phyloP scores from a whole-genome alignment of 2,329 filamentous ascomycete genomes.

The Colletotrichum cereale region DNA sequence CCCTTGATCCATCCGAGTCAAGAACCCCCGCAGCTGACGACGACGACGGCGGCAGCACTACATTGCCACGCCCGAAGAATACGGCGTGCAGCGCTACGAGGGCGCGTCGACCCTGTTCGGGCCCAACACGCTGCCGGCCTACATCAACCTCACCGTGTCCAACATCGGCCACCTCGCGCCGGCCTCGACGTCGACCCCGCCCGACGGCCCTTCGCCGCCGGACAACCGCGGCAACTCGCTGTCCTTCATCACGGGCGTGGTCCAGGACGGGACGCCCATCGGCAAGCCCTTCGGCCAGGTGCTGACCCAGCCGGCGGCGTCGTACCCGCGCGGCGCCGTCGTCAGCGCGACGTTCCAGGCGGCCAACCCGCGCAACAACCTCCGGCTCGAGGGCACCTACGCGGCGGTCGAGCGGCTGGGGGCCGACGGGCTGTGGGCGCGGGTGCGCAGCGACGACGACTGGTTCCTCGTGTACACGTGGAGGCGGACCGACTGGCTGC shows the following conservation, averaged over 20 bases:
- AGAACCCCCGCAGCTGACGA: neutral
- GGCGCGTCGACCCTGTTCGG: conserved; percentile 94
- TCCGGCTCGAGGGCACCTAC: conserved; percentile 82
- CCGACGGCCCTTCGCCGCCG: conserved; percentile 75
- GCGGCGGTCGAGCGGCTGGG: conserved; percentile 77
- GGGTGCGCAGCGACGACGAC: conserved; percentile 79
- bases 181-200: conserved; percentile 56
- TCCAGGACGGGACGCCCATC: conserved; percentile 76
- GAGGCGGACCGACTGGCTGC: conserved; percentile 76
- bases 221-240: conserved; percentile 83
- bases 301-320: conserved; percentile 62
- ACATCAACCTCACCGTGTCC: conserved; percentile 86
- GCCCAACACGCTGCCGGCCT: conserved; percentile 83
- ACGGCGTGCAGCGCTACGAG: conserved; percentile 88
- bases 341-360: conserved; percentile 81
- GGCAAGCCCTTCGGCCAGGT: conserved; percentile 80
- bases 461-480: conserved; percentile 88
- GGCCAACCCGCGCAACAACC: conserved; percentile 91
- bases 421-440: conserved; percentile 66
- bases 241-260: conserved; percentile 83
- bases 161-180: conserved; percentile 75
- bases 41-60: conserved; percentile 66
- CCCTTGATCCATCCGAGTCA: no score
- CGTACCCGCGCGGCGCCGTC: conserved; percentile 70
- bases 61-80: conserved; percentile 83